Conservation (phyloP, 2,329 filamentous ascomycete genomes). For the Talaromyces marneffei region DNA sequence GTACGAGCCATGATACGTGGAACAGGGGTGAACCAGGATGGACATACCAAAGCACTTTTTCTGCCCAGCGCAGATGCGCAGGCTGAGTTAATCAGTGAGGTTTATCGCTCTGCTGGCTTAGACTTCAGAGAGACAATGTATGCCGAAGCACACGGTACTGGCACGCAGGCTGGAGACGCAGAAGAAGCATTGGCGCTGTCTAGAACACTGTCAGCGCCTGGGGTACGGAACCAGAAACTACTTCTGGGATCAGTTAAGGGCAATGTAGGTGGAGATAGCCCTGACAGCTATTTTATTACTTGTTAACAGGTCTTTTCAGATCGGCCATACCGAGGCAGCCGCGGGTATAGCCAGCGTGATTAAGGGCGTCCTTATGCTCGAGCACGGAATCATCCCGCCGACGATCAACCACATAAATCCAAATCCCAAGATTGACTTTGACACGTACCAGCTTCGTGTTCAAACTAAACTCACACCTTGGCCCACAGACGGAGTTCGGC, state of each 20-base stretch:
- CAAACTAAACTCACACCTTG: slow-evolving; percentile 4
- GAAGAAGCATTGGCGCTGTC: not conserved
- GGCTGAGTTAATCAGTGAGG: slow-evolving; percentile 29
- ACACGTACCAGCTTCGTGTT: slow-evolving; percentile 8
- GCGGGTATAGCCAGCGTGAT: slow-evolving; percentile 2
- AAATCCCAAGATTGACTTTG: slow-evolving; percentile 13
- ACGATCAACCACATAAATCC: slow-evolving; percentile 15
- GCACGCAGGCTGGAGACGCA: not conserved
- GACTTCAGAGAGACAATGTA: slow-evolving; percentile 21
- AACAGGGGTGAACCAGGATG: slow-evolving; percentile 36
- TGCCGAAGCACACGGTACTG: slow-evolving; percentile 28
- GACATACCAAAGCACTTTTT: slow-evolving; percentile 52
- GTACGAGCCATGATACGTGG: slow-evolving; percentile 34
- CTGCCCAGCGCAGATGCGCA: slow-evolving; percentile 48
- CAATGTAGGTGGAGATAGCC: not conserved
- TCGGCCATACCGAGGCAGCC: slow-evolving; percentile 2
- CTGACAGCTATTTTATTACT: no score
- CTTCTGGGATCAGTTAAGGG: not conserved
- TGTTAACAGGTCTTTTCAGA: not conserved
- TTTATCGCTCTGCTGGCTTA: slow-evolving; percentile 33
- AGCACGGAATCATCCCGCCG: slow-evolving; percentile 16
- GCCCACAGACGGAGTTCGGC: slow-evolving; percentile 1
- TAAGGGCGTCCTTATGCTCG: slow-evolving; percentile 5
- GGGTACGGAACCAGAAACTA: not conserved
- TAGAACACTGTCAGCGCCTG: not conserved